Conservation (phyloP, 176 grass and related monocot species). For the Zea mays region Zm-B73-REFERENCE-NAM-5.0 NC_050101.1:29560001-29560500, state of each 20-base stretch:
- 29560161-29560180: background rate
- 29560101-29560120: conserved; percentile 2
- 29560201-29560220: conserved; percentile 5
- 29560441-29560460: conserved; percentile 2
- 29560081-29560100: background rate
- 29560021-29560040: background rate
- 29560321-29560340: background rate
- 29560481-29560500: conserved; percentile 67
- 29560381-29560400: background rate
- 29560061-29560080: background rate
- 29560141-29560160: background rate
- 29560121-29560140: background rate
- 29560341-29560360: background rate
- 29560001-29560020: background rate
- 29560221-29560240: background rate
- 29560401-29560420: conserved; percentile 2
- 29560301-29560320: background rate
- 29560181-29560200: background rate
- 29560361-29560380: background rate
- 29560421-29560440: conserved; percentile 11
- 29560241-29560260: background rate
- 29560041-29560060: background rate
- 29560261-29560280: background rate
- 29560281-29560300: background rate
- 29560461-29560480: conserved; percentile 15